A percentile compares a stretch with the other conserved stretches of the same genome.
Evolutionary conservation across 768 basidiomycete genomes (phyloP).

Genomic region (Exidia glandulosa): DNA sequence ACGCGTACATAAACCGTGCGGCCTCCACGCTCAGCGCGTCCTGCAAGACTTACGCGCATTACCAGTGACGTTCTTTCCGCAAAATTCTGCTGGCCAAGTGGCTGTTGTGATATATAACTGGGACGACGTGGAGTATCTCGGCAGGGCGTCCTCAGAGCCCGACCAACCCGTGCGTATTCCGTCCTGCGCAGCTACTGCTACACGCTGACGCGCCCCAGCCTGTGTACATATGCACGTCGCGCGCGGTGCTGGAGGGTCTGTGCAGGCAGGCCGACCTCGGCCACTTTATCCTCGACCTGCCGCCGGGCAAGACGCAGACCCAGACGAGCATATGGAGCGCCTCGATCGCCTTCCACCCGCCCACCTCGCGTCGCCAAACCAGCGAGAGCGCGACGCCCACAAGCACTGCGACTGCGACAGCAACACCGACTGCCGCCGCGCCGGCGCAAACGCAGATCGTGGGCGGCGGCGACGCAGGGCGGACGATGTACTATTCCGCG

Average conservation of each 20-base stretch:
- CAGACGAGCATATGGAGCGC: constrained; percentile 85
- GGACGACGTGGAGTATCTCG: constrained; percentile 76
- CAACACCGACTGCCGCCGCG: background rate
- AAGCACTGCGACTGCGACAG: constrained; percentile 8
- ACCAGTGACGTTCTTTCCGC: constrained; percentile 73
- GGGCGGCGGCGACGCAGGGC: constrained; percentile 12
- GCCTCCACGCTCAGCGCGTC: constrained; percentile 1
- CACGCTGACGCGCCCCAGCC: constrained; percentile 51
- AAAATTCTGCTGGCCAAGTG: constrained; percentile 70
- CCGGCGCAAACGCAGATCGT: background rate
- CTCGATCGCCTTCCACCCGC: constrained; percentile 49
- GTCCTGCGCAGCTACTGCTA: background rate
- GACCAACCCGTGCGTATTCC: constrained; percentile 52
- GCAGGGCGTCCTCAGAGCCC: constrained; percentile 45
- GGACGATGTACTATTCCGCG: constrained; percentile 42
- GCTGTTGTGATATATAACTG: constrained; percentile 97
- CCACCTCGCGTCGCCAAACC: no score
- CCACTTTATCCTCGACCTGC: constrained; percentile 77
- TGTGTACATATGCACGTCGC: constrained; percentile 87
- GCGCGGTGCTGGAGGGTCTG: constrained; percentile 56
- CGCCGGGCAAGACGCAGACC: constrained; percentile 46
- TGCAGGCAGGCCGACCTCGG: constrained; percentile 67
- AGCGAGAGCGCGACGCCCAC: no score
- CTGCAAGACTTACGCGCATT: background rate
- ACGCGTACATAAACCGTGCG: constrained; percentile 76